These are phyloP conservation scores for Xerocomellus intermedius DNA, from an alignment of 768 basidiomycete species.

Conservation along the genomic window DNA sequence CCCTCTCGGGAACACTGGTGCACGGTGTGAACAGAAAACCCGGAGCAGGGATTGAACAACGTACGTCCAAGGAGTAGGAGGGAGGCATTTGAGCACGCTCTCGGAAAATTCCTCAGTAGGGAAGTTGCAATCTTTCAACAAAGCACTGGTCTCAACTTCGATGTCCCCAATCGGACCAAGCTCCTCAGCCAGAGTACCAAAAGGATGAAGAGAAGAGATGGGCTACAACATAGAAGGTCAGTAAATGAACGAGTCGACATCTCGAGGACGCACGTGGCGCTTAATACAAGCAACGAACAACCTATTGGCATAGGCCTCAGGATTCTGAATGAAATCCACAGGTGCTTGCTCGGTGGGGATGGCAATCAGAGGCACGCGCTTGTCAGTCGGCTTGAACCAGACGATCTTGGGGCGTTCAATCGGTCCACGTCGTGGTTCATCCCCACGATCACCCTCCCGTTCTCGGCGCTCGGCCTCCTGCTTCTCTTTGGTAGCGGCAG, in stretches of 20 bases:
- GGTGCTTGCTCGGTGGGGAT: conserved; percentile 99
- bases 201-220: conserved; percentile 96
- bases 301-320: conserved; percentile 85
- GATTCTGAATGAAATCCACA: conserved; percentile 91
- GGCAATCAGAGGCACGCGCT: conserved; percentile 96
- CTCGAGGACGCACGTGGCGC: conserved; percentile 70
- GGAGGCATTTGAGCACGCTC: conserved; percentile 91
- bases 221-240: conserved; percentile 48
- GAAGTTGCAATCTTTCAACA: conserved; percentile 99
- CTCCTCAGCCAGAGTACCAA: conserved; percentile 97
- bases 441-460: conserved; percentile 89
- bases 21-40: conserved; percentile 10
- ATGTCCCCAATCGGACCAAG: conserved; percentile 98
- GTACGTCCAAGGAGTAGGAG: conserved; percentile 92
- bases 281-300: conserved; percentile 99
- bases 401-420: conserved; percentile 97
- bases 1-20: conserved; percentile 79
- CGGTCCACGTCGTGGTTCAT: conserved; percentile 73
- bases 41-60: conserved; percentile 22
- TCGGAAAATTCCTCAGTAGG: conserved; percentile 97
- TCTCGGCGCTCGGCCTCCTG: conserved; percentile 97
- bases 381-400: conserved; percentile 99
- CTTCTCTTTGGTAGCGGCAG: conserved; percentile 97
- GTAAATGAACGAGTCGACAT: conserved; percentile 4
- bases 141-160: conserved; percentile 95